These are phyloP conservation scores for Epipyxis sp. DNA, from an alignment of 108 stramenopile species.

Conservation along the genomic window DNA sequence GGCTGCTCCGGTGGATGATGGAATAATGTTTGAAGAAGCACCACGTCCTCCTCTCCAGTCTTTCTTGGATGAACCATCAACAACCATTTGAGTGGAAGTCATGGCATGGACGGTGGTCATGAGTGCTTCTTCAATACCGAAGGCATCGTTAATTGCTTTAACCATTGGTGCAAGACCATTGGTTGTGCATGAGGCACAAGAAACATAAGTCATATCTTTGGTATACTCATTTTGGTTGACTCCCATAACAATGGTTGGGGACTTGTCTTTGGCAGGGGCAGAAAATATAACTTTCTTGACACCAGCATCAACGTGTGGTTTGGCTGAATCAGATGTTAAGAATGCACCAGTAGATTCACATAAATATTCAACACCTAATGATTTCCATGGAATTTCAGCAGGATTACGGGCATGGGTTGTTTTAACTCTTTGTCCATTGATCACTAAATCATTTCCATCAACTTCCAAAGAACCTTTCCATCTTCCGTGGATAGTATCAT, in stretches of 20 bases:
- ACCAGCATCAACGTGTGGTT: slow-evolving; percentile 91
- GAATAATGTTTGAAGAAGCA: slow-evolving; percentile 98
- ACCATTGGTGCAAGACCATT: slow-evolving; percentile 99
- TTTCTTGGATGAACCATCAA: slow-evolving; percentile 97
- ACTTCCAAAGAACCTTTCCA: slow-evolving; percentile 92
- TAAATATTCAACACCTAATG: slow-evolving; percentile 90
- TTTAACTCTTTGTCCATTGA: slow-evolving; percentile 87
- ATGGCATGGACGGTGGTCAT: slow-evolving; percentile 99
- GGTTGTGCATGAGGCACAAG: slow-evolving; percentile 98
- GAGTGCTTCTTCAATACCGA: slow-evolving; percentile 93
- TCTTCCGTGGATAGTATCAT: slow-evolving; percentile 98
- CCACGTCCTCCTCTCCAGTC: slow-evolving; percentile 99
- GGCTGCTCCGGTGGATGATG: slow-evolving; percentile 98
- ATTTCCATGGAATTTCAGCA: slow-evolving; percentile 89
- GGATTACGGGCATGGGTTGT: slow-evolving; percentile 92
- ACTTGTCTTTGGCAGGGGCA: slow-evolving; percentile 98
- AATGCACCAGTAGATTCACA: slow-evolving; percentile 99
- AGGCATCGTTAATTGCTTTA: slow-evolving; percentile 96
- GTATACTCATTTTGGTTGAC: slow-evolving; percentile 92
- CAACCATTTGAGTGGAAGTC: slow-evolving; percentile 98
- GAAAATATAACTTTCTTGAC: slow-evolving; percentile 99
- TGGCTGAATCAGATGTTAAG: slow-evolving; percentile 90
- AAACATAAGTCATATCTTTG: slow-evolving; percentile 88
- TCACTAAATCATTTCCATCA: slow-evolving; percentile 92
- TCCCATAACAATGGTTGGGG: slow-evolving; percentile 96